phyloP scores from a whole-genome alignment of 1,139 yeast genomes.

The Hemisphaericaspora lyxosophila region DNA sequence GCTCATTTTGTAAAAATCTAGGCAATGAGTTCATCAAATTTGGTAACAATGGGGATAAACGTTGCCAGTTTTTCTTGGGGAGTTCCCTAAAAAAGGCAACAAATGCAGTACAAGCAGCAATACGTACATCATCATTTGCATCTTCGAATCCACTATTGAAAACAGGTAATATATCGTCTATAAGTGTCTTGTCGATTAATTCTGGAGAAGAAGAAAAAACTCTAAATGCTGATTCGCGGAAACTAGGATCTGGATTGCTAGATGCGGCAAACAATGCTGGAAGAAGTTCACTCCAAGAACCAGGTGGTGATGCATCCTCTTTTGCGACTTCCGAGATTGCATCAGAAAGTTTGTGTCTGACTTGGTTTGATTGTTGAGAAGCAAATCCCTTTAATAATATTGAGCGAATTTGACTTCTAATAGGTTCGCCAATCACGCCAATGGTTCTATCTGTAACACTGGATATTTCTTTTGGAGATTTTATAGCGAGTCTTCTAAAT shows the following conservation, averaged over 20 bases:
- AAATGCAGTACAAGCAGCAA: slow-evolving; percentile 90
- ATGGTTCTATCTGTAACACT: slow-evolving; percentile 75
- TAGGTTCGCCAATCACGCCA: slow-evolving; percentile 63
- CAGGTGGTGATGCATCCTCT: slow-evolving; percentile 51
- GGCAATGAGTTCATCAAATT: slow-evolving; percentile 83
- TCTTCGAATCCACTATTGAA: slow-evolving; percentile 83
- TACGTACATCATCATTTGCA: slow-evolving; percentile 74
- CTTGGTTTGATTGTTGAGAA: slow-evolving; percentile 59
- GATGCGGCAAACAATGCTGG: slow-evolving; percentile 74
- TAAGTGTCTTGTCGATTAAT: slow-evolving; percentile 59
- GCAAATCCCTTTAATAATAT: slow-evolving; percentile 73
- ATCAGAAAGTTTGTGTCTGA: slow-evolving; percentile 90
- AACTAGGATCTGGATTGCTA: slow-evolving; percentile 60
- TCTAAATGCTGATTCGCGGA: slow-evolving; percentile 89
- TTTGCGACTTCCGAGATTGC: slow-evolving; percentile 91
- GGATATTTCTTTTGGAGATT: slow-evolving; percentile 63
- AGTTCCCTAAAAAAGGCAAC: slow-evolving; percentile 82
- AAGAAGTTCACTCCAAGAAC: slow-evolving; percentile 74
- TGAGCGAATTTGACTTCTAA: slow-evolving; percentile 61
- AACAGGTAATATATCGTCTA: slow-evolving; percentile 61
- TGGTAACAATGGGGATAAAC: slow-evolving; percentile 77
- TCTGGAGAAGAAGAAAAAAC: slow-evolving; percentile 84
- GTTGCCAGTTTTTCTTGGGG: slow-evolving; percentile 77
- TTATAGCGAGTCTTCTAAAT: slow-evolving; percentile 82
- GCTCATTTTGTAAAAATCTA: slow-evolving; percentile 73